Conservation (phyloP, 345 rosid genomes). For the Jatropha curcas region DNA sequence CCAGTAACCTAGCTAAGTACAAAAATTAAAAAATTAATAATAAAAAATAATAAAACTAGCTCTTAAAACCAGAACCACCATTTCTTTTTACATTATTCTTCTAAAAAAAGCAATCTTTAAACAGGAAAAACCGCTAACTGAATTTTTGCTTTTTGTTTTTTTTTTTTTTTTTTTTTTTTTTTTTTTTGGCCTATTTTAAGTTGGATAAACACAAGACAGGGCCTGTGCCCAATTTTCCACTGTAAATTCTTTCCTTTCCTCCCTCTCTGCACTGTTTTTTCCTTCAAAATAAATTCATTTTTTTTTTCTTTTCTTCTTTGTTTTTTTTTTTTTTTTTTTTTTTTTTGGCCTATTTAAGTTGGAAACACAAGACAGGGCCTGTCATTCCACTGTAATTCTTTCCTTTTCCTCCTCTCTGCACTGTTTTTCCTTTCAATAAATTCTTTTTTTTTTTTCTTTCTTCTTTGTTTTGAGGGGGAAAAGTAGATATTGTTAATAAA, state of each 20-base stretch:
- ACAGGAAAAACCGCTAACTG: background rate
- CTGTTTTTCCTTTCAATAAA: background rate
- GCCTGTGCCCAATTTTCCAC: background rate
- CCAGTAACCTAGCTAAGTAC: slow-evolving; percentile 14
- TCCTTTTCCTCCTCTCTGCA: background rate
- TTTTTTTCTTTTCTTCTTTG: background rate
- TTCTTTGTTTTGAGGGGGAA: background rate
- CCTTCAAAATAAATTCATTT: background rate
- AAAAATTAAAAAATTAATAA: background rate
- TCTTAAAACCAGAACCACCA: background rate
- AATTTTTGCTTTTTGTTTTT: background rate
- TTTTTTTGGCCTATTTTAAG: too few relatives aligned
- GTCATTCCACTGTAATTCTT: background rate
- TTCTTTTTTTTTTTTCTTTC: background rate
- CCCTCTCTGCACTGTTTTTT: background rate
- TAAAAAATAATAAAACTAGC: background rate
- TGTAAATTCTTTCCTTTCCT: background rate
- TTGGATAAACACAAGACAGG: background rate
- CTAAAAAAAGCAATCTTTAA: background rate
- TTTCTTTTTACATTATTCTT: background rate
- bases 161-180: background rate
- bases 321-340: background rate
- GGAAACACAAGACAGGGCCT: background rate
- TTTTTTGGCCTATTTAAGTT: background rate
- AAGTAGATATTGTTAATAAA: background rate